A percentile compares a stretch with the other conserved stretches of the same genome.
Evolutionary conservation across 176 grass and related monocot species (phyloP).

Genomic region (Aegilops umbellulata): DNA sequence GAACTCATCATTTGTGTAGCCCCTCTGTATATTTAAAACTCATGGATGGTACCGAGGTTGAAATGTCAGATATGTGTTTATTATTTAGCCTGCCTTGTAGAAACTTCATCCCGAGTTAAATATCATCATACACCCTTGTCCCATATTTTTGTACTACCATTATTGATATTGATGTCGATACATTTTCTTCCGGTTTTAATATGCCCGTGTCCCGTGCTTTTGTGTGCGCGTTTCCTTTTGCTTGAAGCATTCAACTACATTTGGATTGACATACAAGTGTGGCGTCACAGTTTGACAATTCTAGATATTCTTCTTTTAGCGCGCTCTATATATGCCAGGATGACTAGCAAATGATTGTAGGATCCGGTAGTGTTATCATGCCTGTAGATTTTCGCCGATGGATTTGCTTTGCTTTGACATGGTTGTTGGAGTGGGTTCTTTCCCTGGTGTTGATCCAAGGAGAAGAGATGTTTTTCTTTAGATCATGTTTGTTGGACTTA

Average conservation of each 20-base stretch:
- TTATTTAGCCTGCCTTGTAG: constrained; percentile 51
- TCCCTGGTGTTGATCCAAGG: neutral
- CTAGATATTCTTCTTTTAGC: neutral
- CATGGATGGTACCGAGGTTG: constrained; percentile 34
- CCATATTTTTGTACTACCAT: constrained; percentile 26
- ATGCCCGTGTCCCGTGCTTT: neutral
- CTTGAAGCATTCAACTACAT: neutral
- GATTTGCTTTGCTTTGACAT: neutral
- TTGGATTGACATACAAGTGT: neutral
- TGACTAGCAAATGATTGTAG: neutral
- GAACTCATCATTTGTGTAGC: constrained; percentile 58
- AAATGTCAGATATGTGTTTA: constrained; percentile 36
- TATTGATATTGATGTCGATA: constrained; percentile 30
- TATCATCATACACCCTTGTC: constrained; percentile 32
- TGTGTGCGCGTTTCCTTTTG: neutral
- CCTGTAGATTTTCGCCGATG: neutral
- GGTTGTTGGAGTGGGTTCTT: neutral
- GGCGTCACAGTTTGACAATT: neutral
- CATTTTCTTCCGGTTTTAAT: constrained; percentile 30
- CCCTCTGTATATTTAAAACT: constrained; percentile 59
- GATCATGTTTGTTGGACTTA: neutral
- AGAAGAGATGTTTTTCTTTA: neutral
- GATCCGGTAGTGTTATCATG: neutral
- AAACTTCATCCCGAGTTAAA: constrained; percentile 51
- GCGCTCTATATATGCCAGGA: neutral